A percentile compares a stretch with the other conserved stretches of the same genome.
These are phyloP conservation scores for Fusarium chlamydosporum DNA, from an alignment of 2,329 filamentous ascomycete genomes.

Conservation along the genomic window DNA sequence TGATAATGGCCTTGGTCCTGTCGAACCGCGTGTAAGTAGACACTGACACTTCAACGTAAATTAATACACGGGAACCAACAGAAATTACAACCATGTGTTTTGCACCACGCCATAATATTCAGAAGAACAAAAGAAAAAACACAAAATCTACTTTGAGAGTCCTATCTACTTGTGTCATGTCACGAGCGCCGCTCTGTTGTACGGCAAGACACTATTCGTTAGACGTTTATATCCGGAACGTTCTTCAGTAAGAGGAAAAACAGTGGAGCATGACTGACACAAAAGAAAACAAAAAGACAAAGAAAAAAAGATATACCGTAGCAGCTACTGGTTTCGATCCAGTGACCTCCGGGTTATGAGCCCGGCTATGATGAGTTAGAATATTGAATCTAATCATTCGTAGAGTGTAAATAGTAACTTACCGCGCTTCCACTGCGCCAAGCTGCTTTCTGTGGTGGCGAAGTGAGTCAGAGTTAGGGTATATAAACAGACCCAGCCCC, in stretches of 20 bases:
- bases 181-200: too few relatives aligned
- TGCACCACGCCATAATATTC: too few relatives aligned
- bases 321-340: conserved; percentile 22
- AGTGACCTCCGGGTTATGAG: conserved; percentile 46
- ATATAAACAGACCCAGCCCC: neutral
- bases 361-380: conserved; percentile 35
- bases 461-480: neutral
- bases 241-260: too few relatives aligned
- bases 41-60: too few relatives aligned
- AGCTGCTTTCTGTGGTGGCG: conserved; percentile 38
- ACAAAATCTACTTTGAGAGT: too few relatives aligned
- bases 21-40: neutral
- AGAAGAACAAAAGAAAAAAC: too few relatives aligned
- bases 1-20: neutral
- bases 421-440: conserved; percentile 45
- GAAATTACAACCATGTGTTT: too few relatives aligned
- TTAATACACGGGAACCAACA: too few relatives aligned
- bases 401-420: conserved; percentile 4
- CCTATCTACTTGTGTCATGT: too few relatives aligned
- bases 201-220: too few relatives aligned
- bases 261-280: neutral
- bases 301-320: conserved; percentile 19
- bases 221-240: neutral
- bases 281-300: neutral
- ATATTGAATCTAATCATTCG: neutral